phyloP scores from a whole-genome alignment of 139 green algal genomes.

The Marvania coccoides region DNA sequence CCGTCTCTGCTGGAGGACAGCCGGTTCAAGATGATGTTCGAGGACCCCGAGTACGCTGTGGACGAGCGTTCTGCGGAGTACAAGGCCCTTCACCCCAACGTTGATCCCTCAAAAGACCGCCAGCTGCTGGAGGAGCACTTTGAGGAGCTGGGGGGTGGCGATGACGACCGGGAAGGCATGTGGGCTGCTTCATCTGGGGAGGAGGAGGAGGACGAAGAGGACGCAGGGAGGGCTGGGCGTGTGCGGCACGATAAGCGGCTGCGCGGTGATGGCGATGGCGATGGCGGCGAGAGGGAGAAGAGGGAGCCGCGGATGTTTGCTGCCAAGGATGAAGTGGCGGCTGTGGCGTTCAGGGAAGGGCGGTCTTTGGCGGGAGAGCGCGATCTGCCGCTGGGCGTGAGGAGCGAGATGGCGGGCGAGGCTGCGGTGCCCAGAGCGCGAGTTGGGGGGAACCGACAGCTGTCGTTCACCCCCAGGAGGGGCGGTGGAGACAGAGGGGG shows the following conservation, averaged over 20 bases:
- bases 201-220: conserved; percentile 8
- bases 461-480: conserved; percentile 47
- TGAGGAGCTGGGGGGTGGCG: conserved; percentile 14
- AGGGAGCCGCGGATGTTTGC: conserved; percentile 59
- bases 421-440: not conserved
- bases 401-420: conserved; percentile 14
- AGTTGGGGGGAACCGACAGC: conserved; percentile 51
- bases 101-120: conserved; percentile 26
- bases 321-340: conserved; percentile 50
- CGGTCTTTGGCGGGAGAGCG: conserved; percentile 35
- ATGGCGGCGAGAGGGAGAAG: not conserved
- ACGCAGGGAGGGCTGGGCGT: not conserved
- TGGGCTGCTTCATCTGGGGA: too few species aligned
- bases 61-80: conserved; percentile 77
- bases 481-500: conserved; percentile 1
- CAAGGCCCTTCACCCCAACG: conserved; percentile 81
- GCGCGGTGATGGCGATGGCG: not conserved
- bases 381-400: conserved; percentile 48
- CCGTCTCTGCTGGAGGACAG: conserved; percentile 51
- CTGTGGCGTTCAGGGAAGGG: conserved; percentile 49
- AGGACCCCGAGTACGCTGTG: conserved; percentile 74
- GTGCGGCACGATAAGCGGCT: conserved; percentile 10
- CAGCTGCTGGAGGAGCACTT: conserved; percentile 63
- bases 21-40: conserved; percentile 71
- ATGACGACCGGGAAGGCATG: too few species aligned